Evolutionary conservation across 2,329 filamentous ascomycete species (phyloP).

Genomic region (Purpureocillium lavendulum): DNA sequence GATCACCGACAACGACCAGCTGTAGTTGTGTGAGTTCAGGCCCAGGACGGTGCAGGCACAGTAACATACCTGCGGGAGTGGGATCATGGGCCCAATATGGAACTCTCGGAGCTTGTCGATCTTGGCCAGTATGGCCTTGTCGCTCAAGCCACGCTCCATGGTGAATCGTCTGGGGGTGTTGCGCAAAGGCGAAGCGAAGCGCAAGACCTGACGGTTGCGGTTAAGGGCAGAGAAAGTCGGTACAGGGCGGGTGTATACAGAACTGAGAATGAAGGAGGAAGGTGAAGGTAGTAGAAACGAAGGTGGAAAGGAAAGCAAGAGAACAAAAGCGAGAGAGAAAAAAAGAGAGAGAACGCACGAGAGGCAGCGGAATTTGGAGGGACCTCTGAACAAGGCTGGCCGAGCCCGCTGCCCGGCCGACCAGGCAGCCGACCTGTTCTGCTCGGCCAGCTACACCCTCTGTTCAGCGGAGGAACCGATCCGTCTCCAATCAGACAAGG

Average conservation of each 20-base stretch:
- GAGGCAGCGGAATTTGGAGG: too few species aligned
- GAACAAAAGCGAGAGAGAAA: not conserved
- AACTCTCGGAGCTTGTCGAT: conserved; percentile 34
- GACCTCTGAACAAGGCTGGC: too few species aligned
- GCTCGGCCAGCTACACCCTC: too few species aligned
- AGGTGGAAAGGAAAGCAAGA: not conserved
- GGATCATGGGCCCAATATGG: conserved; percentile 25
- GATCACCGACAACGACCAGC: conserved; percentile 76
- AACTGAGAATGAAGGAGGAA: too few species aligned
- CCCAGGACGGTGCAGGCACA: not conserved
- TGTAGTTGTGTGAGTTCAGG: not conserved
- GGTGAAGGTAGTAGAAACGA: too few species aligned
- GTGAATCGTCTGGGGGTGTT: too few species aligned
- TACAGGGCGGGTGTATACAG: not conserved
- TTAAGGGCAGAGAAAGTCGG: not conserved
- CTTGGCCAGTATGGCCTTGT: conserved; percentile 19
- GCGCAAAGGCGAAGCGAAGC: not conserved
- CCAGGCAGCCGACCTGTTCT: too few species aligned
- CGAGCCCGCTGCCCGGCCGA: too few species aligned
- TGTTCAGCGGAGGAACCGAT: too few species aligned
- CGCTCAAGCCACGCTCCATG: conserved; percentile 6
- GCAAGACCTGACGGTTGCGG: not conserved
- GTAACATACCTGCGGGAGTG: conserved; percentile 43
- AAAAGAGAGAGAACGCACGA: too few species aligned
- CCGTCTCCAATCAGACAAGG: too few species aligned